Conservation (phyloP, 1,284 basidiomycete species). For the Ceratobasidium sp. region DNA sequence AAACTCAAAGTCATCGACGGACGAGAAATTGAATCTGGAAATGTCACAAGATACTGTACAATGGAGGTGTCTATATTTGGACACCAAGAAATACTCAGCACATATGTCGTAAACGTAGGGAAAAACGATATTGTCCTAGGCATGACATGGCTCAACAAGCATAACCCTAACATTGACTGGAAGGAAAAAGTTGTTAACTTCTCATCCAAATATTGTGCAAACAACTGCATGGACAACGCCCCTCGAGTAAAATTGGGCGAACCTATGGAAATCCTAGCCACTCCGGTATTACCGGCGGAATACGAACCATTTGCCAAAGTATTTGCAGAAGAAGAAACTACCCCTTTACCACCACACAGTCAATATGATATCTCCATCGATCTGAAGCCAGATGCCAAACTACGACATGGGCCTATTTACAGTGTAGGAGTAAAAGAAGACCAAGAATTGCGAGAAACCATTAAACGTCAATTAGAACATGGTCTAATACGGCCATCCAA, state of each 20-base stretch:
- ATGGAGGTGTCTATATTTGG: not conserved
- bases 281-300: too few relatives aligned
- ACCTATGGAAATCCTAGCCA: too few relatives aligned
- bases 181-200: too few relatives aligned
- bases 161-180: too few relatives aligned
- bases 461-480: slow-evolving; percentile 28
- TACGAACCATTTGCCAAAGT: too few relatives aligned
- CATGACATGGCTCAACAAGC: too few relatives aligned
- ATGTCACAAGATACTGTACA: not conserved
- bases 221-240: too few relatives aligned
- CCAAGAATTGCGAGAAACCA: not conserved
- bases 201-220: too few relatives aligned
- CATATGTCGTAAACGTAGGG: slow-evolving; percentile 11
- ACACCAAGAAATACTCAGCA: not conserved
- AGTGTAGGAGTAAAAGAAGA: too few relatives aligned
- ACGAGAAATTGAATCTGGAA: not conserved
- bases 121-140: too few relatives aligned
- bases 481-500: slow-evolving; percentile 51
- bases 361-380: not conserved
- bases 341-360: not conserved
- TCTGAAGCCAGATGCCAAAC: slow-evolving; percentile 15
- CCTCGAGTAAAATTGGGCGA: not conserved
- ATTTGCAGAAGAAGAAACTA: not conserved
- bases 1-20: not conserved
- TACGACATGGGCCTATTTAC: not conserved